Base-by-base conservation (phyloP, 78 protist genomes). In the Guillardia theta region DNA sequence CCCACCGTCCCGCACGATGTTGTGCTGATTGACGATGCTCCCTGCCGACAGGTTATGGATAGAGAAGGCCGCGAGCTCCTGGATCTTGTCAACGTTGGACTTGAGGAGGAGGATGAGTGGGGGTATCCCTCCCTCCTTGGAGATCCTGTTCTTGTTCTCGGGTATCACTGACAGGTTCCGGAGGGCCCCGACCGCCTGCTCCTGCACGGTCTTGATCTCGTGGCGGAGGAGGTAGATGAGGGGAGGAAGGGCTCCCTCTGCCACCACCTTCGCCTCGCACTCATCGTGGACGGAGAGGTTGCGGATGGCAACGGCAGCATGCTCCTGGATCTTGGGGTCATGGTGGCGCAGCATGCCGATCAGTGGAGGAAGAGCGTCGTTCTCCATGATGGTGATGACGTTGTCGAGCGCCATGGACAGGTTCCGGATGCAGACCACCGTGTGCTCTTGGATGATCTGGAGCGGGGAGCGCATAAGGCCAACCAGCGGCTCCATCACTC, bases 201-300 rank as follows among this genome's bases (percentile, higher is more conserved):
- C 47, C 93, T 45, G 76, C 30, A 88, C 70, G 41, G 24, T 24
- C 45, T 45, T 48, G 64, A 27, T 88, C 33, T 45, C 70, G 70
- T 27, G 36, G 24, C 62, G 54, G 41, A 88, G 64, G 47, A 88
- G 62, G 70, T 45, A 27, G 93, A 88, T 48, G 53, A 88, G 70
- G 30, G 36, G 93, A 39, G 93, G 93, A 15, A 88, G 93, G 33
- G 93, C 93, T 8, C 93, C 93, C 62, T 88, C 93, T 43, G n/a
- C 15, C 64, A 88, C 93, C 47, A 88, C 43, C 44, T 33, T 21
- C 33, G 43, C 93, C 62, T 88, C 43, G 93, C 43, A 33, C 39
- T 88, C 93, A 27, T 45, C 70, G 64, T 48, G n/a, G n/a, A 27
- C 54, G 41, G 47, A 33, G 46, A 88, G 54, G 93, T 88, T 88